Base-by-base conservation (phyloP, 306 rosid species). In the Malus asiatica region DNA sequence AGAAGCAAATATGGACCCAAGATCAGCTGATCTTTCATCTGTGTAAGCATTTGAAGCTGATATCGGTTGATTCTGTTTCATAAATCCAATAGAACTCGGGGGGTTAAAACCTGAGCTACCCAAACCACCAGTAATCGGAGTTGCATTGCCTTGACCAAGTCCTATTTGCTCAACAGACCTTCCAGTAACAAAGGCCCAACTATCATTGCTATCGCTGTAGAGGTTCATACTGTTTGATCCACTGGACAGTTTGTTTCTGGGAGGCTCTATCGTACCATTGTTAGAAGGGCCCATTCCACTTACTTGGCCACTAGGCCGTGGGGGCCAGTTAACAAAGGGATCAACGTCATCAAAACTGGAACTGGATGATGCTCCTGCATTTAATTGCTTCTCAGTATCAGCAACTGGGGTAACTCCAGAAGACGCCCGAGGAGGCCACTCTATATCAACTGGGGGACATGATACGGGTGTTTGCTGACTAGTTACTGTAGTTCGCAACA, bases 271-370 rank as follows among this genome's bases (percentile, higher is more conserved):
- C 48, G 66, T 20, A 72, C 97, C 96, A 82, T 83, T 95, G 83
- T 73, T 92, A 57, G 91, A 74, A 64, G 75, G 63, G 81, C 88
- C 89, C 71, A 85, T 68, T 70, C 83, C 86, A 71, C 84, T 81
- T 45, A 75, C 59, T n/a, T 85, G 83, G 87, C 88, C 93, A 84
- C 90, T 85, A 72, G 96, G 77, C 51, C 86, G 91, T 13, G 96
- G 98, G 60, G 99, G 97, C 99, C 99, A 96, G 78, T 96, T 84
- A 19, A 98, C 93, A 67, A 92, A 96, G 72, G 97, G 98, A 86
- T 96, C 99, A 62, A 76, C 78, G 63, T 85, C 84, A 67, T 88
- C 88, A 44, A 86, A 81, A 84, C 73, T 83, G 53, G 94, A 88
- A 76, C 88, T 75, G 81, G 97, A 78, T 35, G 93, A 87, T 32